Evolutionary conservation across 2,329 filamentous ascomycete species (phyloP).

Genomic region (Colletotrichum sp.): DNA sequence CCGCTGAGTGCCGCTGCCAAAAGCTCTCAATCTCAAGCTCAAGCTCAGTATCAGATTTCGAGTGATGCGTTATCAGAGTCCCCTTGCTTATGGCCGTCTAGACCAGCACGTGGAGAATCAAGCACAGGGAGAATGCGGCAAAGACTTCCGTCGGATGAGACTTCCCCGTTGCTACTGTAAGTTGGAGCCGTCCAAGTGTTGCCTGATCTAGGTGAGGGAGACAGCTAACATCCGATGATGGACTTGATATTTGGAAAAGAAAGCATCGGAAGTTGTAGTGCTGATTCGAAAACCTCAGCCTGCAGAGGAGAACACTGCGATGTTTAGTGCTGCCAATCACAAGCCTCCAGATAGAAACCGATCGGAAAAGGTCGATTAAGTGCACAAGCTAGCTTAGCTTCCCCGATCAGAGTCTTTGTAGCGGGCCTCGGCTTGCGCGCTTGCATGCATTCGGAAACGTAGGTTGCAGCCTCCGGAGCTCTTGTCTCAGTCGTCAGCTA

Average conservation of each 20-base stretch:
- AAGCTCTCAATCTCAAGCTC: neutral
- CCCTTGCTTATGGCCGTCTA: neutral
- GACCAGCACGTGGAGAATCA: neutral
- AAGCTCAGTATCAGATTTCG: neutral
- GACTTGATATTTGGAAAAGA: neutral
- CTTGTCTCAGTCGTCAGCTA: neutral
- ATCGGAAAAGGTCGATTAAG: neutral
- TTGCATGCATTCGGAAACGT: neutral
- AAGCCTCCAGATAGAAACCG: neutral
- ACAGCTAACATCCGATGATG: neutral
- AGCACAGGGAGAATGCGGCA: neutral
- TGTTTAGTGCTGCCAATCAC: neutral
- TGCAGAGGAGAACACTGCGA: neutral
- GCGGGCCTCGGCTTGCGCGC: neutral
- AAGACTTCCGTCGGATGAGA: neutral
- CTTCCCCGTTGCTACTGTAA: neutral
- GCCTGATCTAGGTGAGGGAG: neutral
- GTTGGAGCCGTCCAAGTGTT: neutral
- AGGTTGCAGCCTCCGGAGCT: neutral
- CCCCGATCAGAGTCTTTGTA: neutral
- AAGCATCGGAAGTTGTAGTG: neutral
- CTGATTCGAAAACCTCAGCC: neutral
- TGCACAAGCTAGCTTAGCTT: neutral
- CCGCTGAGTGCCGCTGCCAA: neutral
- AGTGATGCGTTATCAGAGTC: neutral